Evolutionary conservation across 164 flowering plant species (phyloP).

Genomic region (Vitis riparia): DNA sequence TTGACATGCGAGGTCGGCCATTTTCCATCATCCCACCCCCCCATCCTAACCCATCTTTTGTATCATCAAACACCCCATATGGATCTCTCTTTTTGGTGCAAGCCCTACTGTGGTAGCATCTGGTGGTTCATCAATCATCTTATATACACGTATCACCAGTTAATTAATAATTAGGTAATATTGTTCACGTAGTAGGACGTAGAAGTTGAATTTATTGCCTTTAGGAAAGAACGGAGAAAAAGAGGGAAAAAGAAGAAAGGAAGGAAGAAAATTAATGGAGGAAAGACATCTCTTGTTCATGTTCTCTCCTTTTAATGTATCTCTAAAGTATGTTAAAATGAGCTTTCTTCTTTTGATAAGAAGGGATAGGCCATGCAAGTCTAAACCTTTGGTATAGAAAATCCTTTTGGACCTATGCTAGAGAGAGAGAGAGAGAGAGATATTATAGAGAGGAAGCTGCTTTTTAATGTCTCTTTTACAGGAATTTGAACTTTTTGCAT

Average conservation of each 20-base stretch:
- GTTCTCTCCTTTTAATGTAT: constrained; percentile 66
- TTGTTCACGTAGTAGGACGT: constrained; percentile 27
- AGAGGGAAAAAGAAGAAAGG: constrained; percentile 6
- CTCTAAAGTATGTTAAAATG: constrained; percentile 40
- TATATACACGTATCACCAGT: background rate
- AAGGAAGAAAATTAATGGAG: constrained; percentile 17
- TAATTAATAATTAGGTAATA: background rate
- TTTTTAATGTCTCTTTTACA: constrained; percentile 22
- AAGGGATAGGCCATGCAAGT: constrained; percentile 37
- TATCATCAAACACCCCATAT: constrained; percentile 8
- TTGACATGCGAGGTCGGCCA: constrained; percentile 25
- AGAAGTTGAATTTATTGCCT: constrained; percentile 24
- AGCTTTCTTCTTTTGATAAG: constrained; percentile 31
- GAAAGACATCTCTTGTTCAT: constrained; percentile 37
- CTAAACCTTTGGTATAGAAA: constrained; percentile 29
- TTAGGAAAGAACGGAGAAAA: constrained; percentile 21
- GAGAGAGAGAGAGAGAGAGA: background rate
- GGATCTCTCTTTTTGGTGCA: constrained; percentile 1
- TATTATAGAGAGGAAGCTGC: constrained; percentile 21
- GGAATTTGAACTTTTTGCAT: constrained; percentile 35
- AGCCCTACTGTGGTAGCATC: constrained; percentile 12
- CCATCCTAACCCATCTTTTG: background rate
- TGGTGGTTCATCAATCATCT: background rate
- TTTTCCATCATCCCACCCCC: constrained; percentile 7
- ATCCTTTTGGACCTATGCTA: constrained; percentile 22